Evolutionary conservation across 2,329 filamentous ascomycete species (phyloP), one percentile per base, ranked within the genome.

Genomic region (Beauveria caledonica): DNA sequence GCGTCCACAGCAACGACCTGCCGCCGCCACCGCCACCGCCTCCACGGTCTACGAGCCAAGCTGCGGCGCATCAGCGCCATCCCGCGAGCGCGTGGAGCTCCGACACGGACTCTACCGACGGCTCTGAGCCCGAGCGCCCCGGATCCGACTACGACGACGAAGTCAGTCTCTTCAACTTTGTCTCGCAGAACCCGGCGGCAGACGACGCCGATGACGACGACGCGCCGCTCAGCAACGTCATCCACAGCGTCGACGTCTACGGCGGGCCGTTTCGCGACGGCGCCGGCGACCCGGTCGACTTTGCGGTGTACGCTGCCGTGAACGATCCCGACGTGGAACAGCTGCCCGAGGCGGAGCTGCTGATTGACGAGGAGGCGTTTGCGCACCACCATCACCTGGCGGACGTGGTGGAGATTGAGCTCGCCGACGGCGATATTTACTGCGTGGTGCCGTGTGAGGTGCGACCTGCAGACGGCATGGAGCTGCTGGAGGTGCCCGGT

Each of bases 281-380:
- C 10, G 5, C 1, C 0, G 40, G 49, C 3, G 21, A 46, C 1
- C 49, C 60, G 2, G 65, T 70, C 21, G 70, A 73, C 48, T 61
- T 74, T 15, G 69, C 72, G 33, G 63, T 73, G 0, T 73, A 67
- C 36, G 29, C 71, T 1, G 67, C 65, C 1, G 60, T 68, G 1
- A 65, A 70, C 15, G 68, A 69, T 17, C 64, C 68, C 0, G 68
- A 72, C 0, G 17, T 64, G 1, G 62, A 63, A 0, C 58, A 66
- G 15, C 52, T 74, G 11, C 71, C 69, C 0, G 68, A 70, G 53
- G 60, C 68, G 39, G 72, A 74, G 55, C 50, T 74, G 17, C 64
- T 64, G 1, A 54, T 74, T 3, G 70, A 74, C 9, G 55, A 66
- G 5, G 65, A 68, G 1, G 63, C 56, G 0, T 73, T 66, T 15